Evolutionary conservation across 805 yeast species (phyloP), one percentile per base, ranked within the genome.

Genomic region (Peterozyma xylosa): DNA sequence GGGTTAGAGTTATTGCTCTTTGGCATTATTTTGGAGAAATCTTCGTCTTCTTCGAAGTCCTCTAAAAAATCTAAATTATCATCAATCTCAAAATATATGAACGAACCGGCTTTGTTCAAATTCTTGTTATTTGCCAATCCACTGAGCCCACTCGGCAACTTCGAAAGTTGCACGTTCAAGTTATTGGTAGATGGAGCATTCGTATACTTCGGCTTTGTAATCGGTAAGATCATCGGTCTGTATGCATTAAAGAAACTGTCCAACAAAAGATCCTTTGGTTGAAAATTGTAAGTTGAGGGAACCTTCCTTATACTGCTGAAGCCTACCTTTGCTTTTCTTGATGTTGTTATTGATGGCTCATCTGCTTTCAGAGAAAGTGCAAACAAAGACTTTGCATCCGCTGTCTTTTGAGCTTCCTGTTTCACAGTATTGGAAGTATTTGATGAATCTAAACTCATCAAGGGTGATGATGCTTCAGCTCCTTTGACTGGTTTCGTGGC

Each of bases 201-300:
- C 10, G 34, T 38, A 6, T 46, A 43, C 36, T 53, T 52, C 4
- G 58, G 57, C 11, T 65, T 64, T 3, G 49, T 43, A 17, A 60
- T 46, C 2, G 67, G 67, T 27, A 60, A 37, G 10, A 66, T 56
- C 30, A 64, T 46, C 11, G 69, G 69, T 37, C 60, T 57, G 41
- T 61, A 63, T 2, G 65, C 68, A 45, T 57, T 63, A 46, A 63
- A 63, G 7, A 64, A 48, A n/a, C 50, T 55, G 46, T 64, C 67
- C 18, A 64, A 42, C 30, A 64, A 42, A 9, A 64, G 50, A 21
- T 62, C 66, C 37, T 56, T 60, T 9, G 68, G 62, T 30, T 54
- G 61, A 14, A 63, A 45, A 15, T 54, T 54, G 35, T 56, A 49
- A 1, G 66, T 60, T 18, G 57, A 56, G 14, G 68, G 64, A 10